Percentiles rank a stretch among this genome's conserved stretches.
These are phyloP conservation scores for Lizanozyma gosingica DNA, from an alignment of 1,139 yeast genomes.

Conservation along the genomic window DNA sequence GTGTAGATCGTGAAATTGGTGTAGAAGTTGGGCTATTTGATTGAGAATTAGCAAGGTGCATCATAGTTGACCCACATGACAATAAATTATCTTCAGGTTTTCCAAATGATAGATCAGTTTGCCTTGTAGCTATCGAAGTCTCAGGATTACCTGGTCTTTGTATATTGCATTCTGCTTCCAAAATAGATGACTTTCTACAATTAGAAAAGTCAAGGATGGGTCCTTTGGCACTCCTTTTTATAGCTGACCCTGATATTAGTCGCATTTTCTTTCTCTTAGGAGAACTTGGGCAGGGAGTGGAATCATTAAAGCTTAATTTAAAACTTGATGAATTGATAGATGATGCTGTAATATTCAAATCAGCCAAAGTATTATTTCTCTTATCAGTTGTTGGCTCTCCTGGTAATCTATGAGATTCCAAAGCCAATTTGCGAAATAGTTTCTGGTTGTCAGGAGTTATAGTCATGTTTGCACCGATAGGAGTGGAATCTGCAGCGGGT, in stretches of 20 bases:
- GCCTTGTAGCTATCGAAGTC: too few species aligned
- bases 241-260: background rate
- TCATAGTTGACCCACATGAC: background rate
- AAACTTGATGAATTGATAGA: background rate
- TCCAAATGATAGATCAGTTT: background rate
- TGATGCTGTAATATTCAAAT: background rate
- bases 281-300: background rate
- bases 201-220: background rate
- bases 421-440: background rate
- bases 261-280: background rate
- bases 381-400: background rate
- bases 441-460: background rate
- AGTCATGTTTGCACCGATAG: background rate
- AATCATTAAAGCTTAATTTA: background rate
- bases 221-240: background rate
- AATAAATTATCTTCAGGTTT: background rate
- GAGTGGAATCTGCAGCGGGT: background rate
- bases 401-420: background rate
- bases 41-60: too few species aligned
- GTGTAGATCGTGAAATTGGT: background rate
- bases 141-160: background rate
- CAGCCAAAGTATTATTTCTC: background rate
- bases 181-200: background rate
- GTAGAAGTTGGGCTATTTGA: constrained; percentile 5
- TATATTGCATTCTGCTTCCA: background rate